Evolutionary conservation across 768 basidiomycete species (phyloP), one percentile per base, ranked within the genome.

Genomic region (Termitomyces sp.): DNA sequence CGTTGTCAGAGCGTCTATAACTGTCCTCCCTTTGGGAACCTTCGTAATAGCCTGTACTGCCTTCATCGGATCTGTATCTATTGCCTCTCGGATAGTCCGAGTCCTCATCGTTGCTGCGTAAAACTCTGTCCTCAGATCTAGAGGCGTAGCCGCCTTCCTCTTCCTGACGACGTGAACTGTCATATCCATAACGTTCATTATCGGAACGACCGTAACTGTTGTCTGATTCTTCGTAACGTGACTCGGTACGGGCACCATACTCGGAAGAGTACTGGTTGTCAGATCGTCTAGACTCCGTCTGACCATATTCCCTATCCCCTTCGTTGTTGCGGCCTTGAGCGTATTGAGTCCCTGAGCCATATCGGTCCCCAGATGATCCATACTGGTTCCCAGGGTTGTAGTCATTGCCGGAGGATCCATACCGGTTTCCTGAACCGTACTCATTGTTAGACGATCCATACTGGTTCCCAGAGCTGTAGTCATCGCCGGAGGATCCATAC

Each of bases 31-130:
- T 57, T 20, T 54, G 44, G 5, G 18, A 56, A 30, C 36, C 33
- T 20, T 42, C 41, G 39, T 63, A 41, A 18, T 39, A 59, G 30
- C 44, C 46, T 34, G 54, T 46, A 39, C 60, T 54, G 18, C 59
- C 64, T 56, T 61, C 64, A 24, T 54, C 46, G 30, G 58, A 62
- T 22, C 56, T 52, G 41, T 63, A 58, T 12, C 37, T 58, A 22
- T 58, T 39, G 33, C 30, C 27, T 16, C 34, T 54, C 48, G 55
- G 37, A 41, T 61, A 31, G 24, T 58, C 50, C 22, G 39, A 50
- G 12, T 46, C 47, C 13, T 34, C 47, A 22, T 55, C 37, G 49
- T 39, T 37, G 42, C 33, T 52, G 13, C 42, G 52, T 20, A 13
- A 20, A 37, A 20, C 37, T 27, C 51, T 53, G 11, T 39, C 39